Evolutionary conservation across 371 early-diverging fungal species (phyloP).

Genomic region (Gilbertella persicaria): DNA sequence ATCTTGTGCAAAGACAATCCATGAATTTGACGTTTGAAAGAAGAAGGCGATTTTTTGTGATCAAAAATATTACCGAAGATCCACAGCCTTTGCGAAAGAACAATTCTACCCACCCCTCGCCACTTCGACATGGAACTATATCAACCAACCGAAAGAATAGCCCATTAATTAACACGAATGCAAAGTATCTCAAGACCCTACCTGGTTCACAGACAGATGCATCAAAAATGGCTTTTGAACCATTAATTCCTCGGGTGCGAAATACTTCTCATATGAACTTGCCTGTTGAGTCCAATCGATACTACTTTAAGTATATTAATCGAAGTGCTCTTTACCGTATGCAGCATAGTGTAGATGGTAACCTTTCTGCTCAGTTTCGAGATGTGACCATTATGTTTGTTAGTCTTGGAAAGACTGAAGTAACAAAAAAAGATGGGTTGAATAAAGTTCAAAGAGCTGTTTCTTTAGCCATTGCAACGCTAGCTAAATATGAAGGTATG

Average conservation of each 20-base stretch:
- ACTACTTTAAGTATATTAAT: conserved; percentile 58
- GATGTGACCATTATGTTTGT: conserved; percentile 64
- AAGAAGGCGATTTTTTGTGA: conserved; percentile 44
- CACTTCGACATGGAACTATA: conserved; percentile 3
- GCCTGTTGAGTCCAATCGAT: conserved; percentile 28
- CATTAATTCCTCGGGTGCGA: conserved; percentile 36
- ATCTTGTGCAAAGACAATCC: conserved; percentile 31
- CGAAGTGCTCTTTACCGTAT: conserved; percentile 56
- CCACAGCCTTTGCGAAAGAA: neutral
- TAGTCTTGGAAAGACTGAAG: conserved; percentile 55
- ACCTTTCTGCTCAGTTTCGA: conserved; percentile 60
- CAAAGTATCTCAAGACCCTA: conserved; percentile 19
- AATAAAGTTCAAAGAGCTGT: conserved; percentile 43
- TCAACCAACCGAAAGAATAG: conserved; percentile 7
- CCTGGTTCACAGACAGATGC: conserved; percentile 23
- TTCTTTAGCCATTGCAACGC: conserved; percentile 19
- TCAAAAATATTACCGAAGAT: conserved; percentile 30
- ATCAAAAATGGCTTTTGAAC: conserved; percentile 23
- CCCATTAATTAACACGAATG: neutral
- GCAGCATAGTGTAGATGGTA: conserved; percentile 41
- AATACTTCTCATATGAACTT: conserved; percentile 29
- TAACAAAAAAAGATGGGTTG: conserved; percentile 45
- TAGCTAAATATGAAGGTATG: conserved; percentile 55
- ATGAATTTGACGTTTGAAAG: conserved; percentile 37
- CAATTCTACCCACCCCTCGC: neutral